Conservation (phyloP, 768 basidiomycete species). For the Naganishia friedmannii region DNA sequence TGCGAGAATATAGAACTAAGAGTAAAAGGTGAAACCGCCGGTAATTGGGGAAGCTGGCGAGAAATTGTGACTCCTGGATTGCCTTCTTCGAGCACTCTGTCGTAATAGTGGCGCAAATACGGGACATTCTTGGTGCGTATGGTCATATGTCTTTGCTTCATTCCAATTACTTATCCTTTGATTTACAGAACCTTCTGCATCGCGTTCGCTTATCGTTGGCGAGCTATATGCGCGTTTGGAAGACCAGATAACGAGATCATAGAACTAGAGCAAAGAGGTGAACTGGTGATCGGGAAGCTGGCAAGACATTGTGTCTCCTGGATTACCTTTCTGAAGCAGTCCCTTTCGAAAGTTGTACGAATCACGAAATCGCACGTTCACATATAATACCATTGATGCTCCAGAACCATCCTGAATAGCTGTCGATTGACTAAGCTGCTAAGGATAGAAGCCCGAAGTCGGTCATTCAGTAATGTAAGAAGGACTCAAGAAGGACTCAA, state of each 20-base stretch:
- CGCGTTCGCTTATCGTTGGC: constrained; percentile 45
- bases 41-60: constrained; percentile 44
- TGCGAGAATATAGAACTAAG: constrained; percentile 51
- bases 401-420: no score
- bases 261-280: constrained; percentile 40
- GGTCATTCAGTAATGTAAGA: no score
- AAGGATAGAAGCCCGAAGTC: no score
- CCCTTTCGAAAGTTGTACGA: no score
- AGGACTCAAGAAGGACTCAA: no score
- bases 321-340: not conserved
- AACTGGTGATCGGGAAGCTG: constrained; percentile 40
- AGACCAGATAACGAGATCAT: constrained; percentile 51
- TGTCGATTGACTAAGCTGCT: no score
- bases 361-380: no score
- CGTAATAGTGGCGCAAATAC: not conserved
- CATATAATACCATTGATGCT: no score
- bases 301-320: constrained; percentile 34
- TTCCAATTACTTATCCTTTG: not conserved
- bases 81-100: not conserved
- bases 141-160: not conserved
- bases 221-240: constrained; percentile 50
- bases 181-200: constrained; percentile 48
- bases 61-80: constrained; percentile 30
- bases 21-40: constrained; percentile 29
- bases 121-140: constrained; percentile 51